These are phyloP conservation scores for Ceratopteris richardii DNA, from an alignment of 75 land plant genomes.

Conservation along the genomic window DNA sequence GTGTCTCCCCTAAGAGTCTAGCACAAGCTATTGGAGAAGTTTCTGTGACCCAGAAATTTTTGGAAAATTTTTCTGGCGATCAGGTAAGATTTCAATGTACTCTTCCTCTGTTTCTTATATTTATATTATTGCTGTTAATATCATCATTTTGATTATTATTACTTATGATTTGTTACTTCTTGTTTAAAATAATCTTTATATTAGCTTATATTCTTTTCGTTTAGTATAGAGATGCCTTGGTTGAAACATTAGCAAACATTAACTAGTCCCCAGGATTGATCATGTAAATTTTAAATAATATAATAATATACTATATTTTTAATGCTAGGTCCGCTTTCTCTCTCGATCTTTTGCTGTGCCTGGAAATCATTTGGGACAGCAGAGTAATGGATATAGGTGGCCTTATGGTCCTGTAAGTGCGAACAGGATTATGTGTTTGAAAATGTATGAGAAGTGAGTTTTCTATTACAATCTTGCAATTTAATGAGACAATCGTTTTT, in stretches of 20 bases:
- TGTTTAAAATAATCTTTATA: too few relatives aligned
- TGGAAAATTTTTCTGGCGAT: slow-evolving; percentile 96
- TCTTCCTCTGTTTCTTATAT: background rate
- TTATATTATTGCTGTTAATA: too few relatives aligned
- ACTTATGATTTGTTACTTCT: too few relatives aligned
- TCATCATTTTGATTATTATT: too few relatives aligned
- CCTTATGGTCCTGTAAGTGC: slow-evolving; percentile 95
- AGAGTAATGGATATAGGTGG: slow-evolving; percentile 92
- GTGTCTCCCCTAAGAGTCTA: slow-evolving; percentile 97
- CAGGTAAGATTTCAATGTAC: slow-evolving; percentile 45
- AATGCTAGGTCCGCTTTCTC: slow-evolving; percentile 78
- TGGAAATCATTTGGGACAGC: slow-evolving; percentile 96
- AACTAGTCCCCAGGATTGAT: too few relatives aligned
- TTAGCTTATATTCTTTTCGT: too few relatives aligned
- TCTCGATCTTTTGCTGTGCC: slow-evolving; percentile 92
- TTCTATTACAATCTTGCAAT: too few relatives aligned
- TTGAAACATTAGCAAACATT: too few relatives aligned
- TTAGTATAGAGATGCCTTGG: too few relatives aligned
- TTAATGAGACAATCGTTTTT: too few relatives aligned
- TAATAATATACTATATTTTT: background rate
- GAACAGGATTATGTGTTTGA: background rate
- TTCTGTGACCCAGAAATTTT: slow-evolving; percentile 75
- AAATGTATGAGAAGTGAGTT: too few relatives aligned
- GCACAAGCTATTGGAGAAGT: slow-evolving; percentile 87
- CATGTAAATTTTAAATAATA: background rate